Evolutionary conservation across 139 green algal genomes (phyloP).

Genomic region (Pleodorina starrii): DNA sequence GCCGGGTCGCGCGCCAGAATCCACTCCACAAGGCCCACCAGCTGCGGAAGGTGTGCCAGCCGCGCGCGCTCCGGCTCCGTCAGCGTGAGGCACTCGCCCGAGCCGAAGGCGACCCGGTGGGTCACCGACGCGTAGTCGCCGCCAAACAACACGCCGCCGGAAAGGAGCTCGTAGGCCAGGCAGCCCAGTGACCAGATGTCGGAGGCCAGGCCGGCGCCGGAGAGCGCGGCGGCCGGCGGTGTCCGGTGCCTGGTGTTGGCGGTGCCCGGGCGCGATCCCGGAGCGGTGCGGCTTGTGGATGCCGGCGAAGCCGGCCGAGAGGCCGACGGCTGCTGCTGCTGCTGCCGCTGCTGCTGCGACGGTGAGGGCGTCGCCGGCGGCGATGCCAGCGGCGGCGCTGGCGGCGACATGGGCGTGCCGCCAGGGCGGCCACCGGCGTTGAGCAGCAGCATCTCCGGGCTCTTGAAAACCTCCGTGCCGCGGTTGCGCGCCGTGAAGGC

Average conservation of each 20-base stretch:
- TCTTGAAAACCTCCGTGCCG: slow-evolving; percentile 89
- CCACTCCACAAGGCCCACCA: slow-evolving; percentile 76
- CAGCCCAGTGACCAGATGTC: slow-evolving; percentile 90
- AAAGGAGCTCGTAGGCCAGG: slow-evolving; percentile 87
- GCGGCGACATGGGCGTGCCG: background rate
- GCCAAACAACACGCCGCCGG: slow-evolving; percentile 69
- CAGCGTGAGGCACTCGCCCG: slow-evolving; percentile 37
- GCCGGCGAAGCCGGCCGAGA: background rate
- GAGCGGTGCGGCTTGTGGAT: background rate
- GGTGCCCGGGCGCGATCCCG: background rate
- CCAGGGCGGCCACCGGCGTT: slow-evolving; percentile 49
- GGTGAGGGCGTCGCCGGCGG: background rate
- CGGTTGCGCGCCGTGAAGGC: slow-evolving; percentile 68
- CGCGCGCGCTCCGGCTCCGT: slow-evolving; percentile 38
- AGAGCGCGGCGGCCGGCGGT: background rate
- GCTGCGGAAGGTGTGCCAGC: slow-evolving; percentile 25
- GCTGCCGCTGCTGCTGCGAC: background rate
- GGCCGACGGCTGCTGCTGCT: background rate
- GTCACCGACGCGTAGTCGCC: slow-evolving; percentile 64
- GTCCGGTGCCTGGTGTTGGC: background rate
- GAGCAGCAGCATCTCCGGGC: slow-evolving; percentile 89
- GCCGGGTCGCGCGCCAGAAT: slow-evolving; percentile 76
- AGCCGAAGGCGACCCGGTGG: slow-evolving; percentile 60
- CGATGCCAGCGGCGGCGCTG: background rate
- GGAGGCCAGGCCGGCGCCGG: slow-evolving; percentile 70